Conservation (phyloP, 768 basidiomycete species). For the Lactarius vividus region DNA sequence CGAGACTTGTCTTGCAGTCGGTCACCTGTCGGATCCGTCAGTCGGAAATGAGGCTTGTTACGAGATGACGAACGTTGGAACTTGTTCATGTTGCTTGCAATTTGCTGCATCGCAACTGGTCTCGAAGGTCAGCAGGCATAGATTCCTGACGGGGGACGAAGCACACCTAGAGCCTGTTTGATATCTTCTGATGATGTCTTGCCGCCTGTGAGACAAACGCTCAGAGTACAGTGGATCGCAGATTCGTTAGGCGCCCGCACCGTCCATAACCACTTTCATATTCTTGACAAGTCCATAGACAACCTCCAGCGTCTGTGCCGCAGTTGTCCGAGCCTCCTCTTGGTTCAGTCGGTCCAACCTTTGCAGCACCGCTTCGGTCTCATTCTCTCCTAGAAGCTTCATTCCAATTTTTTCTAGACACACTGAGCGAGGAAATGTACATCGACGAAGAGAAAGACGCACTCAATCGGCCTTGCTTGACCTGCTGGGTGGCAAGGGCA, state of each 20-base stretch:
- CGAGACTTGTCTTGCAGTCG: not conserved
- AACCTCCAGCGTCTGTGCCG: not conserved
- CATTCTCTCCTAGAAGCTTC: not conserved
- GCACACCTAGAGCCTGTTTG: not conserved
- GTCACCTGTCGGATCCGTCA: not conserved
- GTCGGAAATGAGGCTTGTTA: not conserved
- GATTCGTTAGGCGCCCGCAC: not conserved
- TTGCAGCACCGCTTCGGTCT: not conserved
- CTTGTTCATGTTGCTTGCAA: not conserved
- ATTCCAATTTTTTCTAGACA: not conserved
- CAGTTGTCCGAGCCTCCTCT: not conserved
- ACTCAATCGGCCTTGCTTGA: not conserved
- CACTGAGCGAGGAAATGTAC: not conserved
- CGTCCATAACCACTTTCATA: not conserved
- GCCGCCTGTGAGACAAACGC: not conserved
- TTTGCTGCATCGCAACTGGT: not conserved
- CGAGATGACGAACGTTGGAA: not conserved
- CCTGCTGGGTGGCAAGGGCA: not conserved
- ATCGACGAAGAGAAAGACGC: not conserved
- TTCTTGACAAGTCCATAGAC: conserved; percentile 1
- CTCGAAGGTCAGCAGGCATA: not conserved
- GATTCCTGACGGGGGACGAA: too few species aligned
- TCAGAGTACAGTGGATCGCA: not conserved
- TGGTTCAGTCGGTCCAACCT: not conserved
- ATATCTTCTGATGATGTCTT: not conserved